phyloP scores from a whole-genome alignment of 257 asterid species.

The Forsythia suspensa region DNA sequence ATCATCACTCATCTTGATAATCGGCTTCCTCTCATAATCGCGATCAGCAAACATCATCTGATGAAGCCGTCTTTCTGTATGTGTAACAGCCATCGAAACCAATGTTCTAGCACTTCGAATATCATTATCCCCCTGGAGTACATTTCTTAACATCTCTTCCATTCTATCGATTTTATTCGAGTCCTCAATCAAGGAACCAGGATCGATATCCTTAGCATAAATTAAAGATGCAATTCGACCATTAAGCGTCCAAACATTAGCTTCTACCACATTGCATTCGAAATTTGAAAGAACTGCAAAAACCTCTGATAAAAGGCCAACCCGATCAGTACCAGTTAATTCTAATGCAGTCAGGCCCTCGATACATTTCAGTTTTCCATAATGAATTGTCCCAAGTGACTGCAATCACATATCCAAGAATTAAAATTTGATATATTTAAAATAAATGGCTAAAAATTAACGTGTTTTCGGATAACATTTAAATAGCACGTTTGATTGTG shows the following conservation, averaged over 20 bases:
- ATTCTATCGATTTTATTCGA: constrained; percentile 47
- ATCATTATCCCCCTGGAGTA: constrained; percentile 78
- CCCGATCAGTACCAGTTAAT: constrained; percentile 85
- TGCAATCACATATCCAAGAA: constrained; percentile 28
- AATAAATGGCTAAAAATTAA: neutral
- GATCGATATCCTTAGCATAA: constrained; percentile 62
- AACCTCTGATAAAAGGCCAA: constrained; percentile 83
- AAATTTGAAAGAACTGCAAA: constrained; percentile 73
- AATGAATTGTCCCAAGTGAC: constrained; percentile 81
- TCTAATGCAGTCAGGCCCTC: constrained; percentile 81
- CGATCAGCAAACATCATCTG: constrained; percentile 96
- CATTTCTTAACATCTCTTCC: constrained; percentile 68
- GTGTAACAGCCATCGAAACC: constrained; percentile 65
- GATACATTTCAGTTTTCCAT: constrained; percentile 45
- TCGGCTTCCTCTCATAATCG: constrained; percentile 72
- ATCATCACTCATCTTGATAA: constrained; percentile 35
- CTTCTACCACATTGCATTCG: constrained; percentile 70
- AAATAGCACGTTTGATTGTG: too few species aligned
- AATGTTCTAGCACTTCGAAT: constrained; percentile 73
- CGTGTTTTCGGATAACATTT: neutral
- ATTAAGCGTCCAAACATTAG: constrained; percentile 92
- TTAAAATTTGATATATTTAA: neutral
- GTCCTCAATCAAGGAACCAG: constrained; percentile 71
- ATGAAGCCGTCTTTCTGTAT: constrained; percentile 92
- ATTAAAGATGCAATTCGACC: constrained; percentile 85